Evolutionary conservation across 495 filamentous ascomycete genomes (phyloP), one percentile per base, ranked within the genome.

Genomic region (Neurospora hispaniola): DNA sequence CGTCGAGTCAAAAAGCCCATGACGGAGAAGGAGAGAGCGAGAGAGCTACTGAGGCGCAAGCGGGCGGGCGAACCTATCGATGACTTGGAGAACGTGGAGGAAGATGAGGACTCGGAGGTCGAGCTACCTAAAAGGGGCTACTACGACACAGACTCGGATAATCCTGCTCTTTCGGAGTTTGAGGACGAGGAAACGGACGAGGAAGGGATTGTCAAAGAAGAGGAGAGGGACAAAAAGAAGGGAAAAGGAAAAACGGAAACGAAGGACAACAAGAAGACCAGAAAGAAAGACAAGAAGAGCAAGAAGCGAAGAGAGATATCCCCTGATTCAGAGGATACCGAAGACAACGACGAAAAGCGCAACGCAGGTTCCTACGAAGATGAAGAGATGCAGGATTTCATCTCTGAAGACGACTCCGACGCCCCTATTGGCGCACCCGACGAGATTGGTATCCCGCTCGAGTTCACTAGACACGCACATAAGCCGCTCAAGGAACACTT

Each of bases 401-500:
- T 96, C 20, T 82, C 84, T 1, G 27, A 71, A 71, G 89, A 93
- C 42, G 91, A 93, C 70, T 88, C 88, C 31, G 86, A 88, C 12
- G 85, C 82, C 10, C 82, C 82, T n/a, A 73, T 94, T 2, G 93
- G 92, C 4, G 88, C 86, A 8, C 92, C 90, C 0, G 84, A 81
- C 1, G 80, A 81, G 18, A 75, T 79, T 10, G 84, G 84, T 4
- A 89, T 95, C 3, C 94, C 94, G 0, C 82, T 96, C 11, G 83
- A 93, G 75, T 94, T 93, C 77, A 92, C 89, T 3, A 78, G 83
- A 14, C 86, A 91, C 69, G 84, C 87, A 0, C 88, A 90, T 74
- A 90, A 90, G 74, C 90, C 92, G 54, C 79, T 90, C 0, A 90
- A 90, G 71, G 90, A 93, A 41, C 89, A 94, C 72, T 97, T 97